Evolutionary conservation across 306 rosid genomes (phyloP).

Genomic region (Casuarina equisetifolia): DNA sequence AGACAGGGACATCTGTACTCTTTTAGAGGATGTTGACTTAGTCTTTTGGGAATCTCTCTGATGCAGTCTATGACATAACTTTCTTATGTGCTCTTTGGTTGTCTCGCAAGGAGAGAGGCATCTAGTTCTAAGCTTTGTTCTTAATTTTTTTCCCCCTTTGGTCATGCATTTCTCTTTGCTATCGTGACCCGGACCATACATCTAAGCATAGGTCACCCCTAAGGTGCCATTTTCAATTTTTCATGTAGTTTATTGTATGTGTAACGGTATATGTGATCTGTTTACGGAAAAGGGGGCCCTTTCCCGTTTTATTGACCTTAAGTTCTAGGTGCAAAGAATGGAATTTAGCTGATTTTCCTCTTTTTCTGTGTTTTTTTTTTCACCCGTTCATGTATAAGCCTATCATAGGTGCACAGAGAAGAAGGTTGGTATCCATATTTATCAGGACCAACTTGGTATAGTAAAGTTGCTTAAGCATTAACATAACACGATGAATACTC

Average conservation of each 20-base stretch:
- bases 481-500: not conserved
- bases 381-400: not conserved
- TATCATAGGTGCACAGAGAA: not conserved
- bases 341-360: no score
- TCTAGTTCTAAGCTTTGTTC: not conserved
- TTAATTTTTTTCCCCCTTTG: not conserved
- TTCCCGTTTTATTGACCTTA: not conserved
- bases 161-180: no score
- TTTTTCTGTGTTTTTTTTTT: no score
- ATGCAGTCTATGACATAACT: conserved; percentile 5
- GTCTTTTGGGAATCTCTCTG: conserved; percentile 64
- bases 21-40: conserved; percentile 34
- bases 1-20: conserved; percentile 73
- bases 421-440: not conserved
- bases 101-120: not conserved
- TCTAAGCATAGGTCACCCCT: not conserved
- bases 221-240: no score
- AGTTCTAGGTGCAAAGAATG: no score
- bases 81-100: not conserved
- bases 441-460: not conserved
- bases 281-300: not conserved
- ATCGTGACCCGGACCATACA: not conserved
- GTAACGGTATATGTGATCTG: no score
- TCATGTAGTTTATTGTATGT: no score
- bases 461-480: not conserved